phyloP scores from a whole-genome alignment of 192 early-diverging fungal genomes.

The Coemansia javaensis region DNA sequence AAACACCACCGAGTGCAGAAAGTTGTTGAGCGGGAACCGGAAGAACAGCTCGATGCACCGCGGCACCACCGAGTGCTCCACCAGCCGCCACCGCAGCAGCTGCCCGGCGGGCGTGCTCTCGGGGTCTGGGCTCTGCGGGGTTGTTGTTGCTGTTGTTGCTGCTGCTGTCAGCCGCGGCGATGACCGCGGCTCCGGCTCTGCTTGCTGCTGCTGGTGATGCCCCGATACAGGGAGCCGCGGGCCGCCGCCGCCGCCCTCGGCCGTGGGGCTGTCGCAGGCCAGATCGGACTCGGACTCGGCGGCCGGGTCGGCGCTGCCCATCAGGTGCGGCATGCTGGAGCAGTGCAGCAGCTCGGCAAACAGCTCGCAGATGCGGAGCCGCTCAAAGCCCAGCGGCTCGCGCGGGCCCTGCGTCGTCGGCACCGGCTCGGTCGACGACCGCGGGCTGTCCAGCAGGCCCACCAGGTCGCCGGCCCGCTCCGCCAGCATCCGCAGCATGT shows the following conservation, averaged over 20 bases:
- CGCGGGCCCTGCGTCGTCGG: constrained; percentile 77
- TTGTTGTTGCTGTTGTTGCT: too few species aligned
- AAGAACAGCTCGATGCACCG: constrained; percentile 83
- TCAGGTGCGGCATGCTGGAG: constrained; percentile 77
- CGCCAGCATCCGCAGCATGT: constrained; percentile 83
- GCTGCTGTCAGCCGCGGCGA: constrained; percentile 10
- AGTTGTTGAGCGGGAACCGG: constrained; percentile 95
- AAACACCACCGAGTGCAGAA: constrained; percentile 96
- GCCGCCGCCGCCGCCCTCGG: neutral
- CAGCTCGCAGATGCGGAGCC: constrained; percentile 93
- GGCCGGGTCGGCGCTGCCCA: neutral
- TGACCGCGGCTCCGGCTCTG: too few species aligned
- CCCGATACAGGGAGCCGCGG: neutral
- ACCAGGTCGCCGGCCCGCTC: constrained; percentile 73
- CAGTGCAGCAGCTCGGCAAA: constrained; percentile 97
- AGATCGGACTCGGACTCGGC: neutral
- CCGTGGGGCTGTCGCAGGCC: constrained; percentile 19
- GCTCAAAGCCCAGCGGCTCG: constrained; percentile 87
- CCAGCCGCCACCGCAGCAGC: constrained; percentile 65
- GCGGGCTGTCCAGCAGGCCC: constrained; percentile 65
- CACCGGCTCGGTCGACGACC: constrained; percentile 55
- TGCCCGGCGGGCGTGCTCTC: constrained; percentile 69
- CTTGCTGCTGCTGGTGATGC: constrained; percentile 2
- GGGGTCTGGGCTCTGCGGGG: too few species aligned
- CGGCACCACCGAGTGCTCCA: constrained; percentile 61